A percentile compares a stretch with the other conserved stretches of the same genome.
phyloP scores from a whole-genome alignment of 2,329 filamentous ascomycete genomes.

The Elsinoe fawcettii region DNA sequence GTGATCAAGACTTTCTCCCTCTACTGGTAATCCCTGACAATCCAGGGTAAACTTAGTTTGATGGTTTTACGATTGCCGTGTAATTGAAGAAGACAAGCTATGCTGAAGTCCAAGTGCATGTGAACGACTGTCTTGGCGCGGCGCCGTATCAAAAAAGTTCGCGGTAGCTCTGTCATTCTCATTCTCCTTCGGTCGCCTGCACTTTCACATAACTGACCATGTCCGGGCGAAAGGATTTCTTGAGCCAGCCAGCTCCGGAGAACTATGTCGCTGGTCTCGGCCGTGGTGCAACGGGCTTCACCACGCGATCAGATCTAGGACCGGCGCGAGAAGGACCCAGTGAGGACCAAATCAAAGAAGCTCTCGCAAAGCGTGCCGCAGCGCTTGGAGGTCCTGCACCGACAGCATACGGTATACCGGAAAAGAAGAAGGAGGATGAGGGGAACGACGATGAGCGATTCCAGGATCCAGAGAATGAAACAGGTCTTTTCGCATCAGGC shows the following conservation, averaged over 20 bases:
- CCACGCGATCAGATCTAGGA: constrained; percentile 90
- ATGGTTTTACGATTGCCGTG: too few species aligned
- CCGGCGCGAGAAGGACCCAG: constrained; percentile 91
- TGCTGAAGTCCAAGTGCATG: background rate
- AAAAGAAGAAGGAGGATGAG: constrained; percentile 64
- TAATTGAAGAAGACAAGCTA: too few species aligned
- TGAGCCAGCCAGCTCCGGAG: constrained; percentile 65
- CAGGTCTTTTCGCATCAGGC: constrained; percentile 87
- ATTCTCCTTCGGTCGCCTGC: background rate
- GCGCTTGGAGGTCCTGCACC: constrained; percentile 66
- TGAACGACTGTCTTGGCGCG: constrained; percentile 8
- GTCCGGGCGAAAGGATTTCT: constrained; percentile 70
- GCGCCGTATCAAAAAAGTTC: background rate
- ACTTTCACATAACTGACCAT: constrained; percentile 31
- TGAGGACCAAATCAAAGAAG: constrained; percentile 97
- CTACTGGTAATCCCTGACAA: too few species aligned
- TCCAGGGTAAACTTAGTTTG: too few species aligned
- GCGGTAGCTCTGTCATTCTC: background rate
- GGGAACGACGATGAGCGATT: constrained; percentile 75
- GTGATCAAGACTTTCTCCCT: too few species aligned
- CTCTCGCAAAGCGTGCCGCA: constrained; percentile 85
- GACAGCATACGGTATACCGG: constrained; percentile 62
- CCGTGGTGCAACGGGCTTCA: constrained; percentile 96
- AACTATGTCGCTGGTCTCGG: constrained; percentile 84
- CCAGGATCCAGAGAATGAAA: constrained; percentile 95